Evolutionary conservation across 768 basidiomycete species (phyloP), one percentile per base, ranked within the genome.

Genomic region (Pulveroboletus sp.): DNA sequence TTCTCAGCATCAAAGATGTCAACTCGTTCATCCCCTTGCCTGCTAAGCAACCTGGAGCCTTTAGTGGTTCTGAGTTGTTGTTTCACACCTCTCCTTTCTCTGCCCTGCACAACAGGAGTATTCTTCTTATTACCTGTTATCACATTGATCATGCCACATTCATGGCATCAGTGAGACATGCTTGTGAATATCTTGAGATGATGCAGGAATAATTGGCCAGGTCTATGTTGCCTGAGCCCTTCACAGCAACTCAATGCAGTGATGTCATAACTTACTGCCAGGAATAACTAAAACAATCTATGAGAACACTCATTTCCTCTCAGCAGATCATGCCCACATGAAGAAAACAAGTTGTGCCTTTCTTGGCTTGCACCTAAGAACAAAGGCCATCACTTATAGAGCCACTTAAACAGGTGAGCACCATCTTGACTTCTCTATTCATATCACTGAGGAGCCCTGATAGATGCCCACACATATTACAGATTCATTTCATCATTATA

Each of bases 401-500:
- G 35, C 20, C 43, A 0, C 45, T 17, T 3, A n/a, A n/a, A n/a
- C 43, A 57, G 49, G 55, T 47, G 17, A 47, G 37, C 17, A 4
- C 12, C 4, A 2, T 29, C 14, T 50, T 34, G 7, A 36, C 51
- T 22, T 53, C 39, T 44, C 22, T 19, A 38, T 2, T 17, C 23
- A n/a, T n/a, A n/a, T n/a, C 8, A 4, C 19, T 1, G 16, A 9
- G n/a, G 26, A 27, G 11, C 24, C n/a, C n/a, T n/a, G n/a, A n/a
- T n/a, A 61, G 51, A 49, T 43, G 5, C 36, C 34, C 14, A 1
- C 41, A 9, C 19, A 53, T 13, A 45, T 63, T 9, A 43, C 37
- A 1, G 35, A 54, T 0, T 57, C 40, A 22, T 66, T 64, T 34
- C 50, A 16, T 5, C 10, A 54, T 3, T 62, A 66, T 47, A 56